A percentile compares a stretch with the other conserved stretches of the same genome.
Conservation (phyloP, 495 filamentous ascomycete genomes). For the Xylaria cubensis region DNA sequence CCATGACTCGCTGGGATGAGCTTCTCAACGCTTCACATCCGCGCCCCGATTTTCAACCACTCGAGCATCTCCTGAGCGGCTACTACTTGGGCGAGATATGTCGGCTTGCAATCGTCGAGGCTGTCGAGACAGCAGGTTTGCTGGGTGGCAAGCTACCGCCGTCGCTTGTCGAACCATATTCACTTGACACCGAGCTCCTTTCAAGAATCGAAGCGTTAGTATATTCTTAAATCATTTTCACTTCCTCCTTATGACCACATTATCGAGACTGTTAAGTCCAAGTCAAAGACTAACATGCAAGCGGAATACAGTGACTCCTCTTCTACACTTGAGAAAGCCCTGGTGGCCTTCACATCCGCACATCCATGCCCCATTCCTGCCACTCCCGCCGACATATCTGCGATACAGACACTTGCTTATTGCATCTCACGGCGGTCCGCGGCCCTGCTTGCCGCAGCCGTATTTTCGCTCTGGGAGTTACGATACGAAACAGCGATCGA, state of each 20-base stretch:
- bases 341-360: constrained; percentile 44
- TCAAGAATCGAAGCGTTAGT: constrained; percentile 66
- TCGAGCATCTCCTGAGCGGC: constrained; percentile 83
- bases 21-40: constrained; percentile 67
- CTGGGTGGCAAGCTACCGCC: constrained; percentile 64
- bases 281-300: constrained; percentile 29
- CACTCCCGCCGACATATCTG: constrained; percentile 57
- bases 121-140: constrained; percentile 58
- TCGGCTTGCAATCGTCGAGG: constrained; percentile 71
- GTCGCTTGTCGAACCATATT: constrained; percentile 59
- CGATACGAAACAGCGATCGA: constrained; percentile 39
- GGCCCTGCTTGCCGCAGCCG: constrained; percentile 65
- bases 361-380: constrained; percentile 53
- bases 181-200: constrained; percentile 65
- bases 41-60: constrained; percentile 81
- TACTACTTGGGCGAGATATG: constrained; percentile 86
- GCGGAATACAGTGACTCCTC: constrained; percentile 42
- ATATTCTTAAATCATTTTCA: not conserved
- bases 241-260: not conserved
- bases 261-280: not conserved
- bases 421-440: constrained; percentile 66
- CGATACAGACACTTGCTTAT: constrained; percentile 60
- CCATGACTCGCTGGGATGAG: constrained; percentile 76
- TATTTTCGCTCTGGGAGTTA: constrained; percentile 67
- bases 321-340: constrained; percentile 40